A percentile compares a stretch with the other conserved stretches of the same genome.
Conservation (phyloP, 2,329 filamentous ascomycete genomes). For the Westerdykella sp. region DNA sequence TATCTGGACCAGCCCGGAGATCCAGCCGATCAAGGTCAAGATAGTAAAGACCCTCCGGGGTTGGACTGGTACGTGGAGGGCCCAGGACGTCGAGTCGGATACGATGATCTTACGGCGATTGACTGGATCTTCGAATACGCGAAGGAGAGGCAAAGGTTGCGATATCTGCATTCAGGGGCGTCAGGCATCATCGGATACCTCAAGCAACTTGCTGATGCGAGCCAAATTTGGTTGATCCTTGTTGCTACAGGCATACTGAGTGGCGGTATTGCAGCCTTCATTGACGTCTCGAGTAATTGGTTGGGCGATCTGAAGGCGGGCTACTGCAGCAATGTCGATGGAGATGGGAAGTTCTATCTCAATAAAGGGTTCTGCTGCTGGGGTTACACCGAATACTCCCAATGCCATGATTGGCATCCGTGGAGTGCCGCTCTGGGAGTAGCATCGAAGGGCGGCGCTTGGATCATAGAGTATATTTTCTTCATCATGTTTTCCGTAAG, state of each 20-base stretch:
- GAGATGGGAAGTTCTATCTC: conserved; percentile 83
- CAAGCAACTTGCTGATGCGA: conserved; percentile 70
- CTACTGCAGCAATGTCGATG: conserved; percentile 69
- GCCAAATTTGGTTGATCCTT: conserved; percentile 86
- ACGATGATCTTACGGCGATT: conserved; percentile 94
- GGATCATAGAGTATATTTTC: conserved; percentile 80
- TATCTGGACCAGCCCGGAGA: conserved; percentile 38
- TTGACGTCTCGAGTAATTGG: conserved; percentile 90
- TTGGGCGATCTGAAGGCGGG: conserved; percentile 86
- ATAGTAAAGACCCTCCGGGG: conserved; percentile 41
- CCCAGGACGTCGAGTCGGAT: conserved; percentile 81
- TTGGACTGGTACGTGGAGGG: conserved; percentile 86
- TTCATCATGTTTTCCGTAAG: conserved; percentile 78
- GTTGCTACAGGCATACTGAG: conserved; percentile 79
- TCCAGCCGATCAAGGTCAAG: conserved; percentile 34
- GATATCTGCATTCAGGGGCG: conserved; percentile 64
- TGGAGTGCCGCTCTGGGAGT: conserved; percentile 75
- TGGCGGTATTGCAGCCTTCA: conserved; percentile 76
- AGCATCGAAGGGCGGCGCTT: conserved; percentile 60
- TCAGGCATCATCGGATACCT: conserved; percentile 67
- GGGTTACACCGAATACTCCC: conserved; percentile 68
- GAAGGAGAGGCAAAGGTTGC: conserved; percentile 83
- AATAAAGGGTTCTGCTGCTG: conserved; percentile 90
- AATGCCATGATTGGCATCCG: conserved; percentile 79
- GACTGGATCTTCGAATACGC: conserved; percentile 99